Percentiles rank a stretch among this genome's conserved stretches.
Conservation (phyloP, 148 eudicot species). For the Pharnaceum exiguum region DNA sequence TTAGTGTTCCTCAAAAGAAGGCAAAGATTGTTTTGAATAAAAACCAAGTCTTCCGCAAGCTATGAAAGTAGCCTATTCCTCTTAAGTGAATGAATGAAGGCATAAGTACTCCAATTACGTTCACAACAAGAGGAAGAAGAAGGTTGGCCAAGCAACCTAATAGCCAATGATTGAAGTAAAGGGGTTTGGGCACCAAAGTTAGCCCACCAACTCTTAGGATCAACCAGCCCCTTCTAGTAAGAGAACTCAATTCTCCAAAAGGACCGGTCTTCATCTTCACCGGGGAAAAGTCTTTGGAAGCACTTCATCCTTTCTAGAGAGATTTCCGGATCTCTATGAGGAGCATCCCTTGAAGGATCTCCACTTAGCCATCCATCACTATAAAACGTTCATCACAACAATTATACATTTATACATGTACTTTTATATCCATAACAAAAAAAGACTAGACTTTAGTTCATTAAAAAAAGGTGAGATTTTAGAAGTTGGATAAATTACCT, state of each 20-base stretch:
- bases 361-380: constrained; percentile 3
- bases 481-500: constrained; percentile 21
- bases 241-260: not conserved
- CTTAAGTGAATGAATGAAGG: constrained; percentile 9
- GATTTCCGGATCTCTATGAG: not conserved
- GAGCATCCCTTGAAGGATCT: constrained; percentile 3
- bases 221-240: not conserved
- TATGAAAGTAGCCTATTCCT: constrained; percentile 9
- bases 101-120: constrained; percentile 11
- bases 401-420: not conserved
- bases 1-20: not conserved
- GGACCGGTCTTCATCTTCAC: not conserved
- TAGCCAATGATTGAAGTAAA: constrained; percentile 9
- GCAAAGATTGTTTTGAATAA: constrained; percentile 15
- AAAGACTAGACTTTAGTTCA: not conserved
- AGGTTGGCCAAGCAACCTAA: constrained; percentile 8
- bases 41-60: constrained; percentile 9
- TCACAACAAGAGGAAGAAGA: constrained; percentile 14
- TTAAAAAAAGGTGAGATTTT: constrained; percentile 12
- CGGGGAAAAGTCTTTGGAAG: constrained; percentile 3
- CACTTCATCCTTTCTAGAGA: not conserved
- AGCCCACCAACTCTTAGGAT: constrained; percentile 10
- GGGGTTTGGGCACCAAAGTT: constrained; percentile 5
- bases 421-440: too few relatives aligned
- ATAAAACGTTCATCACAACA: not conserved